Percentiles rank a stretch among this genome's conserved stretches.
phyloP scores from a whole-genome alignment of 208 protist genomes.

The Phytomonas serpens region DNA sequence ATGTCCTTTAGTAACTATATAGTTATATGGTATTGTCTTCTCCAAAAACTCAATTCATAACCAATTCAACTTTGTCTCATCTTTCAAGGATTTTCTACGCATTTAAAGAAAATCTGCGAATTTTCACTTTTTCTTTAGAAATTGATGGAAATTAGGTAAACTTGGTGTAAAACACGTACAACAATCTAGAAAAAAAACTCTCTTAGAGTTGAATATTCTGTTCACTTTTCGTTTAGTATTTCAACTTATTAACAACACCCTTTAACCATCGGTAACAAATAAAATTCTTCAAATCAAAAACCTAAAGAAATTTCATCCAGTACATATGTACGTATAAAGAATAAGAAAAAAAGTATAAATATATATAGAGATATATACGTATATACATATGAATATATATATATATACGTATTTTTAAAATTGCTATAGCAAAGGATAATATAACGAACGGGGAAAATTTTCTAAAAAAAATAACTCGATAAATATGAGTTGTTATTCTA shows the following conservation, averaged over 20 bases:
- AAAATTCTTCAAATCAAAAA: not conserved
- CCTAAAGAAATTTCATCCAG: not conserved
- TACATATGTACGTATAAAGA: not conserved
- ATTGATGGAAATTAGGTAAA: not conserved
- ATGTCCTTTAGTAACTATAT: not conserved
- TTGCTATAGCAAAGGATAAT: not conserved
- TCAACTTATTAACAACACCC: not conserved
- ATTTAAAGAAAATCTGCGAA: not conserved
- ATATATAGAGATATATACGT: not conserved
- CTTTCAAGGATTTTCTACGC: not conserved
- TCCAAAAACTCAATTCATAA: not conserved
- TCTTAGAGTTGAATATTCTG: not conserved
- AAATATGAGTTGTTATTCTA: not conserved
- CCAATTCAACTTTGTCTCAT: not conserved
- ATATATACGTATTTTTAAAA: not conserved
- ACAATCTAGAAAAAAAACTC: not conserved
- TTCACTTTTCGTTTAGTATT: not conserved
- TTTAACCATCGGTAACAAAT: not conserved
- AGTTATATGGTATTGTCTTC: not conserved
- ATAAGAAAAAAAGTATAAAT: not conserved
- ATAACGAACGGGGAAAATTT: not conserved
- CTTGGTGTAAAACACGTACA: not conserved
- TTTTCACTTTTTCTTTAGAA: not conserved
- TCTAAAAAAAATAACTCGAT: not conserved
- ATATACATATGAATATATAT: conserved; percentile 3